Base-by-base conservation (phyloP, 2,329 filamentous ascomycete genomes). In the Colletotrichum kahawae region DNA sequence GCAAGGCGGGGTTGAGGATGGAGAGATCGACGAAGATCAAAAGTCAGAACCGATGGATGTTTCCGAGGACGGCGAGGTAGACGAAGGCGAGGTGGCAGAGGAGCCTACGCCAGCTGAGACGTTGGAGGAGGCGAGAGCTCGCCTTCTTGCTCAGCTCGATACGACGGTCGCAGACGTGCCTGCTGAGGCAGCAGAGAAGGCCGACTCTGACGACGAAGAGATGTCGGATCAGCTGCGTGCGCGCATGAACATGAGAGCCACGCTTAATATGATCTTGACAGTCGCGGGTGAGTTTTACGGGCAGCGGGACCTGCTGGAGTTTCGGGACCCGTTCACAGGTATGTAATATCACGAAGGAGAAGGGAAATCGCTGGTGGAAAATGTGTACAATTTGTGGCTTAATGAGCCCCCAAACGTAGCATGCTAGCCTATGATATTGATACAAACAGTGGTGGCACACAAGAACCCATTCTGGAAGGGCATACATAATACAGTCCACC, bases 211-310 rank as follows among this genome's bases (percentile, higher is more conserved):
- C 21, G 75, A 79, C 21, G 60, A 71, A 21, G 68, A 67, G 4
- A 33, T 34, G 16, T 33, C 63, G 38, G 78, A 77, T 4, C 79
- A 80, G 5, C 78, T 78, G 43, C 82, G 86, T n/a, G 82, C 82
- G 51, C 85, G 84, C 51, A 83, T 87, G 79, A 91, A 89, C 81
- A 88, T 88, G 86, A 88, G 90, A 33, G 93, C 92, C n/a, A 95
- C 95, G 54, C 88, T 98, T 38, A 96, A 97, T 84, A 98, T 98
- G 95, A 95, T 98, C 68, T 87, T 98, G 78, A 97, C 95, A 0
- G 90, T 98, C 43, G 93, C 94, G 63, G 96, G 95, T 79, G 95
- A 98, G 84, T 92, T 94, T 78, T 98, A 96, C 84, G 95, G 96
- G 2, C 96, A 98, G 84, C 90, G 93, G 77, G 96, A 98, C 83